A percentile compares a stretch with the other conserved stretches of the same genome.
phyloP scores from a whole-genome alignment of 192 early-diverging fungal genomes.

The Oehlia diaphana region DNA sequence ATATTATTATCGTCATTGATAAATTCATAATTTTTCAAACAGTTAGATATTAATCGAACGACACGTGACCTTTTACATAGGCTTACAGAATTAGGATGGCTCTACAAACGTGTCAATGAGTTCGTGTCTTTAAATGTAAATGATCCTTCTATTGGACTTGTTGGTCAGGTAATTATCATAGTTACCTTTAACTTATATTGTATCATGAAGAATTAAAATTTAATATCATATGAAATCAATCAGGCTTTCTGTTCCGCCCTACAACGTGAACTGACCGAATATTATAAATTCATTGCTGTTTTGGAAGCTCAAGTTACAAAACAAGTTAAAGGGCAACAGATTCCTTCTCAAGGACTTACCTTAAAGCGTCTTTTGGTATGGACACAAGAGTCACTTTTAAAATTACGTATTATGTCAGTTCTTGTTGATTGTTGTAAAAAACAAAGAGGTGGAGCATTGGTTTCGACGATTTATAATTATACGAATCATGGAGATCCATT shows the following conservation, averaged over 20 bases:
- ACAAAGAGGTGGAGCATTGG: conserved; percentile 68
- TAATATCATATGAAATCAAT: neutral
- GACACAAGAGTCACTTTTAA: conserved; percentile 77
- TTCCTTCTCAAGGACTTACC: conserved; percentile 62
- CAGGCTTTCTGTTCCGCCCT: conserved; percentile 84
- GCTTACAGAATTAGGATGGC: conserved; percentile 78
- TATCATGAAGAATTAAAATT: neutral
- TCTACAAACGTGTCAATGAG: conserved; percentile 64
- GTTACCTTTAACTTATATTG: neutral
- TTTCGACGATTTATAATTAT: conserved; percentile 78
- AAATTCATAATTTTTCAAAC: neutral
- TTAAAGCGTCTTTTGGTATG: conserved; percentile 85
- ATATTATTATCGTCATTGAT: neutral
- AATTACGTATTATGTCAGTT: conserved; percentile 73
- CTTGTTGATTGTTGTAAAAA: conserved; percentile 66
- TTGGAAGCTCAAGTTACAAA: conserved; percentile 77
- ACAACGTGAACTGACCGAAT: conserved; percentile 77
- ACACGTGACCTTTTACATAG: conserved; percentile 63
- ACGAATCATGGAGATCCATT: conserved; percentile 92
- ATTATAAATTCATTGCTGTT: conserved; percentile 84
- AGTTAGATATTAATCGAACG: conserved; percentile 58
- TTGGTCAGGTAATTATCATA: conserved; percentile 49
- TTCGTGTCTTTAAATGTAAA: conserved; percentile 53
- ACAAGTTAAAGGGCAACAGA: conserved; percentile 34
- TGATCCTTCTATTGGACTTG: conserved; percentile 52